Evolutionary conservation across 1,284 basidiomycete genomes (phyloP).

Genomic region (Sporisorium sorghi): DNA sequence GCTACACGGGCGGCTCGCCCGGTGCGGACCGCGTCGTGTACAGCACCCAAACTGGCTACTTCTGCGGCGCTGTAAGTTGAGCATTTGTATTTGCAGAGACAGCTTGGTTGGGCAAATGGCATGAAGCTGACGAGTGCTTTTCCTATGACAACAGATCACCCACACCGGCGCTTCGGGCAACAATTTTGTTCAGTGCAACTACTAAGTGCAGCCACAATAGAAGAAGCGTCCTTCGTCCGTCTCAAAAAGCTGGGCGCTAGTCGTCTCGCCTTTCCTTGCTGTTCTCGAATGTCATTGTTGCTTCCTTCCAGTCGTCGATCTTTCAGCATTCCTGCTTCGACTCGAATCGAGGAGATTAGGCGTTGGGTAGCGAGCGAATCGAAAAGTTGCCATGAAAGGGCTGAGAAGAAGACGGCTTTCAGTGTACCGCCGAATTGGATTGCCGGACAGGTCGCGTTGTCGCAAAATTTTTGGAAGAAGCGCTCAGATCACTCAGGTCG

Average conservation of each 20-base stretch:
- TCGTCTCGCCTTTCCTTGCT: neutral
- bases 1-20: constrained; percentile 57
- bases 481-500: neutral
- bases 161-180: constrained; percentile 57
- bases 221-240: neutral
- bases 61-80: constrained; percentile 56
- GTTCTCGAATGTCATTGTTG: constrained; percentile 2
- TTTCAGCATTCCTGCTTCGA: too few species aligned
- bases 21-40: constrained; percentile 58
- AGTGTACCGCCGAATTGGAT: constrained; percentile 16
- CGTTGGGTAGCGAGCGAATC: too few species aligned
- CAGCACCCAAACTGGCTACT: constrained; percentile 33
- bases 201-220: constrained; percentile 15
- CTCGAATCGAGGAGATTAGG: too few species aligned
- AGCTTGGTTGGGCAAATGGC: neutral
- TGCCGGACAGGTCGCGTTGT: constrained; percentile 10
- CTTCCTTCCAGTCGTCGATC: neutral
- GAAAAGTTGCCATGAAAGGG: too few species aligned
- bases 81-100: neutral
- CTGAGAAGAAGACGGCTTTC: neutral
- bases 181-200: constrained; percentile 56
- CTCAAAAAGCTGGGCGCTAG: constrained; percentile 4
- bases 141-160: constrained; percentile 33
- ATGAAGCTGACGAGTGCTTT: neutral
- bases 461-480: neutral